Evolutionary conservation across 129 eudicot species (phyloP), one percentile per base, ranked within the genome.

Genomic region (Artemisia annua): DNA sequence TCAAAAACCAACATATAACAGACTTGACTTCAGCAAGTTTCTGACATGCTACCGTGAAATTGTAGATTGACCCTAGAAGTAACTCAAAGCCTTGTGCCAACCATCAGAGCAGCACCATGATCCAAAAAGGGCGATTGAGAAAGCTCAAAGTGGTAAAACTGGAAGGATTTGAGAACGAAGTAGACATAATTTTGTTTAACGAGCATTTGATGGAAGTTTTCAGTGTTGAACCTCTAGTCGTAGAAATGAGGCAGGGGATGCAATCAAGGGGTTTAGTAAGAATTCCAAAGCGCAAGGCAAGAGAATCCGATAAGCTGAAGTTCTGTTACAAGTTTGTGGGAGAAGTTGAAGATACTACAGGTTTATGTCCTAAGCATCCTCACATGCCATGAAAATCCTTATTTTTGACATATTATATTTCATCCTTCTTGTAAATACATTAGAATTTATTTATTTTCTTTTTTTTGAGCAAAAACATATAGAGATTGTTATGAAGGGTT

Each of bases 141-240:
- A 69, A 70, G 28, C 81, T 77, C 2, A 77, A 69, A 61, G 56
- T 77, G 63, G 81, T 77, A 56, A 77, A 77, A 77, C n/a, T 60
- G 22, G 76, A 77, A 59, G 76, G 81, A 61, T 61, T 77, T 61
- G 44, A 70, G 48, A 50, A 60, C 0, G 70, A 60, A 18, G 79
- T 51, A 32, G 81, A 69, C 11, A 48, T 61, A 7, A 77, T 77
- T 56, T 49, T 56, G 22, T 20, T 77, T 5, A 77, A 77, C 28
- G 81, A 77, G 69, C 70, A n/a, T 49, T 28, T 77, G 54, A 49
- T 69, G 76, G 64, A 60, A 32, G 76, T 77, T 68, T 77, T 77
- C 32, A 14, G 13, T 49, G 56, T 9, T 39, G 71, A 77, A 70
- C 81, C 81, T 49, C 70, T 32, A 18, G 12, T 77, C 7, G 16